Evolutionary conservation across 768 basidiomycete genomes (phyloP), one percentile per base, ranked within the genome.

Genomic region (Termitomyces sp.): DNA sequence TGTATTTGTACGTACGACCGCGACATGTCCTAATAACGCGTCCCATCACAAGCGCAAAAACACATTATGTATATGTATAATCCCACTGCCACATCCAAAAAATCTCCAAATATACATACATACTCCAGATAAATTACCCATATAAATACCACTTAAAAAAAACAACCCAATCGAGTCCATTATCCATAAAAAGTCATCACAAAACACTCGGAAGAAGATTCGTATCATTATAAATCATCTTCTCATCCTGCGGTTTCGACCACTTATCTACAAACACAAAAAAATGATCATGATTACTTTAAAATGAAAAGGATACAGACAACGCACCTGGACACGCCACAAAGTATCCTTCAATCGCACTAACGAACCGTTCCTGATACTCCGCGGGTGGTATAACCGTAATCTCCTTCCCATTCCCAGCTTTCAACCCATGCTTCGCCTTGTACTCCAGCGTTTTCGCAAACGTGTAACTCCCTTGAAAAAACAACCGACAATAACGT

Each of bases 391-490:
- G 90, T 39, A 93, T 77, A 13, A 92, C 86, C 0, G 90, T 93
- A 9, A 89, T 83, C 32, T 91, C 86, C 58, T 89, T 86, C 2
- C 81, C 82, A 33, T 89, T 86, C 2, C 81, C 82, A 33, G 83
- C 73, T 43, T 83, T 83, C 12, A 92, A 73, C 5, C 82, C 84
- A 41, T 89, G 85, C 67, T 94, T 94, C 9, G 89, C 89, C 65
- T 90, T 88, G 68, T 90, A 90, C 68, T 94, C 91, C 7, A 94
- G 72, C 0, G 89, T 91, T 68, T 92, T 94, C 2, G 89, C 90
- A 59, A 92, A 86, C 0, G 88, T 90, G 68, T 88, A 94, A 62
- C 88, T 89, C 27, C 89, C 85, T 84, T 22, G 29, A n/a, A 12
- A n/a, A n/a, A n/a, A n/a, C n/a, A n/a, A n/a, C n/a, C n/a, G n/a